Evolutionary conservation across 805 yeast species (phyloP).

Genomic region (Teunomyces aglyptinius): DNA sequence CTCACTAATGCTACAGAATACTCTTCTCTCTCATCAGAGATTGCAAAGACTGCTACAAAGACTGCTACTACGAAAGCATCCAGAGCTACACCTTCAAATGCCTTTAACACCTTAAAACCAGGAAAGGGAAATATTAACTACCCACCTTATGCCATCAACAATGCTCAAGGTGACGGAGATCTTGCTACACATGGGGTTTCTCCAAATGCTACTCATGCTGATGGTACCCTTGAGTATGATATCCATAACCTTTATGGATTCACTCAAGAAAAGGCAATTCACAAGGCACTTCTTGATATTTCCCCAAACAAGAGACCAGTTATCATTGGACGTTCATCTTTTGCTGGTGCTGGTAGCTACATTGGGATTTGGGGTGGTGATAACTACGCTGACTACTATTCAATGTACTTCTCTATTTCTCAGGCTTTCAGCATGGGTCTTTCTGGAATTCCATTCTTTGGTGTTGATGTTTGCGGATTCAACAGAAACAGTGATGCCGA

Average conservation of each 20-base stretch:
- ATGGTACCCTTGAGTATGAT: slow-evolving; percentile 27
- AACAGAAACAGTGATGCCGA: slow-evolving; percentile 24
- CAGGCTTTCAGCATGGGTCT: slow-evolving; percentile 24
- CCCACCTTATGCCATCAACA: slow-evolving; percentile 34
- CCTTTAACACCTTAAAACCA: slow-evolving; percentile 18
- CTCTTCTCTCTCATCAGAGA: slow-evolving; percentile 11
- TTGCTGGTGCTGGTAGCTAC: slow-evolving; percentile 20
- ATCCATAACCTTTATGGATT: slow-evolving; percentile 25
- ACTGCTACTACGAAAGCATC: slow-evolving; percentile 11
- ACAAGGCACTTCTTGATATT: slow-evolving; percentile 16
- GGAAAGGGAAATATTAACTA: slow-evolving; percentile 28
- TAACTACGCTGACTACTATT: slow-evolving; percentile 17
- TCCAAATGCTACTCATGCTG: slow-evolving; percentile 27
- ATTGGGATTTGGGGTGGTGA: slow-evolving; percentile 28
- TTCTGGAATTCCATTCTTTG: slow-evolving; percentile 25
- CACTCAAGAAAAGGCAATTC: slow-evolving; percentile 19
- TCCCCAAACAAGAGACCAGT: slow-evolving; percentile 22
- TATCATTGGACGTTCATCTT: slow-evolving; percentile 21
- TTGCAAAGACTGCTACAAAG: slow-evolving; percentile 11
- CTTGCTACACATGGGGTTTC: slow-evolving; percentile 24
- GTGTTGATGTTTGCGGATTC: slow-evolving; percentile 26
- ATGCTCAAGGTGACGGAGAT: slow-evolving; percentile 21
- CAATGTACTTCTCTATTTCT: slow-evolving; percentile 23
- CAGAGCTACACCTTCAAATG: slow-evolving; percentile 10
- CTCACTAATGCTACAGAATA: slow-evolving; percentile 17